phyloP scores from a whole-genome alignment of 2,329 filamentous ascomycete genomes.

The Geosmithia putterillii region DNA sequence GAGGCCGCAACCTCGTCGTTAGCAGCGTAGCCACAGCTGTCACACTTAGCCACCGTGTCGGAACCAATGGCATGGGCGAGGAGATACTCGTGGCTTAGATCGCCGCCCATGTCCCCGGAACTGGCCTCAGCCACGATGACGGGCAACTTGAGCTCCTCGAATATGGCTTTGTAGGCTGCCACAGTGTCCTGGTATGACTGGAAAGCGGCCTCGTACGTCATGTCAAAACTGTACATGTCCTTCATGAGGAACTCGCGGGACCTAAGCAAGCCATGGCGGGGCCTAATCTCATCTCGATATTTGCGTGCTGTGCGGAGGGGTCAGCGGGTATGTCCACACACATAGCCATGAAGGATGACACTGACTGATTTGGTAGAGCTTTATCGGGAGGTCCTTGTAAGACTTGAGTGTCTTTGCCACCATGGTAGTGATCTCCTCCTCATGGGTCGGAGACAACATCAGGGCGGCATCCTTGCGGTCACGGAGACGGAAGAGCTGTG shows the following conservation, averaged over 20 bases:
- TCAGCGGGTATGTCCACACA: constrained; percentile 7
- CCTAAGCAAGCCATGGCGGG: constrained; percentile 76
- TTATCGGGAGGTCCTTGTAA: constrained; percentile 74
- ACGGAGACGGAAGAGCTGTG: constrained; percentile 62
- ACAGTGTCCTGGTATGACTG: constrained; percentile 68
- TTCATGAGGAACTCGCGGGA: constrained; percentile 96
- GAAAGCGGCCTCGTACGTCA: constrained; percentile 53
- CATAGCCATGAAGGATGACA: neutral
- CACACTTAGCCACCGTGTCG: constrained; percentile 71
- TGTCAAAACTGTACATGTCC: constrained; percentile 92
- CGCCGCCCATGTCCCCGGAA: constrained; percentile 93
- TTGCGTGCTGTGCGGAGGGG: constrained; percentile 62
- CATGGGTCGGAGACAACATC: constrained; percentile 83
- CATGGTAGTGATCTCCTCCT: constrained; percentile 86
- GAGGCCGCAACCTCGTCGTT: constrained; percentile 71
- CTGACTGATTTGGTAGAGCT: constrained; percentile 81
- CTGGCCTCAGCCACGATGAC: constrained; percentile 80
- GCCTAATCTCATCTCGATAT: constrained; percentile 85
- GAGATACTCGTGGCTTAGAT: constrained; percentile 90
- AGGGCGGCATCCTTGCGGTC: constrained; percentile 68
- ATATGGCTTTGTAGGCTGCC: constrained; percentile 61
- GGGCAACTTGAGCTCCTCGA: constrained; percentile 71
- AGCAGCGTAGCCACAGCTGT: constrained; percentile 59
- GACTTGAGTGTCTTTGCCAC: constrained; percentile 64
- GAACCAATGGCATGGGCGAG: constrained; percentile 70